phyloP scores from a whole-genome alignment of 2,329 filamentous ascomycete species.

The Fusarium odoratissimum region DNA sequence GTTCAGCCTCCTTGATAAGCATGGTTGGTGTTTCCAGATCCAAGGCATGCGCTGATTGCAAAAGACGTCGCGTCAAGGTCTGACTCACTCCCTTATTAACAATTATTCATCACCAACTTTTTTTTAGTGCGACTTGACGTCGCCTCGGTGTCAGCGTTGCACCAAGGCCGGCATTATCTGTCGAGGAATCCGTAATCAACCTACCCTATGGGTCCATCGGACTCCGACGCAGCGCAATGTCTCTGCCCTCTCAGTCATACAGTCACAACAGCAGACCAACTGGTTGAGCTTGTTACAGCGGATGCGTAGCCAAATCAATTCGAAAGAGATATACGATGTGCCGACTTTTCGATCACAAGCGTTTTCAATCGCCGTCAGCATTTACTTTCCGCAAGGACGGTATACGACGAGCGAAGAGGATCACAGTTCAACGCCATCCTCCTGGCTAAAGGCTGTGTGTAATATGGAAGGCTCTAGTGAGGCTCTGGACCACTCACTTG shows the following conservation, averaged over 20 bases:
- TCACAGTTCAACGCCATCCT: background rate
- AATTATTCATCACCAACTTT: rapidly evolving
- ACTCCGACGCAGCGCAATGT: background rate
- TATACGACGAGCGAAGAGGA: rapidly evolving
- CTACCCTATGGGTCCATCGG: constrained; percentile 13
- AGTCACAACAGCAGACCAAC: background rate
- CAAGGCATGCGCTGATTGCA: constrained; percentile 14
- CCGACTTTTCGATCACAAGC: background rate
- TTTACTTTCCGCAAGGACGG: background rate
- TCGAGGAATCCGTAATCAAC: background rate
- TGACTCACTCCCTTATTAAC: background rate
- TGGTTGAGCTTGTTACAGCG: background rate
- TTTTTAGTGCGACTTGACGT: background rate
- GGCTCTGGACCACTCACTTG: background rate
- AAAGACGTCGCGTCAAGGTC: constrained; percentile 23
- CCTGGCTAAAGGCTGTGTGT: constrained; percentile 6
- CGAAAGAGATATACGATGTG: rapidly evolving
- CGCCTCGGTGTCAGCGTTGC: background rate
- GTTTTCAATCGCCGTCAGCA: background rate
- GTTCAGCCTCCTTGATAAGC: rapidly evolving
- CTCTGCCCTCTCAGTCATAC: constrained; percentile 6
- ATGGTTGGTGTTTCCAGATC: constrained; percentile 20
- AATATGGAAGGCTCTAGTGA: background rate
- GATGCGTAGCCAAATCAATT: background rate
- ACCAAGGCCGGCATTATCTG: constrained; percentile 7